Evolutionary conservation across 2,329 filamentous ascomycete genomes (phyloP), one percentile per base, ranked within the genome.

Genomic region (Talaromyces funiculosus): DNA sequence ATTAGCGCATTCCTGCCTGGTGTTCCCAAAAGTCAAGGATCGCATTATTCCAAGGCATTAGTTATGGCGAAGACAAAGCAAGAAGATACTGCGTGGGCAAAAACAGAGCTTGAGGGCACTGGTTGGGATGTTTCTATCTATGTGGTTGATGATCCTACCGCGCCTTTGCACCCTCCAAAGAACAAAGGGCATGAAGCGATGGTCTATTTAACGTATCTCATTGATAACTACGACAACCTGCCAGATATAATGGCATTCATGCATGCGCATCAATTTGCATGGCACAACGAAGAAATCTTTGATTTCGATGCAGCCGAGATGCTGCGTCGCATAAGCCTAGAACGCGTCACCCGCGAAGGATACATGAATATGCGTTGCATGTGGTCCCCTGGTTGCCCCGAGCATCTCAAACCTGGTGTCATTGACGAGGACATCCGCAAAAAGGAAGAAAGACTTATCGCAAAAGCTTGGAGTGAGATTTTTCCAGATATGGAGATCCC

Each of bases 101-200:
- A 78, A 51, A 79, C 79, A 22, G 79, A 78, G 60, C 69, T 72
- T 2, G 82, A 86, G 67, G 77, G 84, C 61, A 76, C 78, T 2
- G 69, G 67, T 33, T 75, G 84, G 66, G 65, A 72, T 22, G 68
- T 75, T 10, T 76, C 79, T 10, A 69, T 83, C 12, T 84, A 84
- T 64, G 76, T 81, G 53, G 81, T 81, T 31, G 79, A 85, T 64
- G 81, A 84, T 62, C 76, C 77, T 2, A 70, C 72, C 24, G 78
- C 82, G 6, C 72, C 77, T 24, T 67, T 82, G 20, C 81, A 82
- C 65, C 75, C 82, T 0, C 81, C 82, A 5, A 78, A 78, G 66
- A 85, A 86, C 64, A 85, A 86, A 67, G 85, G 84, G 45, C 80
- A 84, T 66, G 85, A 87, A 70, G 82, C 82, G 24, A 86, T 86